Conservation (phyloP, 2,329 filamentous ascomycete species). For the Aspergillus calidoustus region DNA sequence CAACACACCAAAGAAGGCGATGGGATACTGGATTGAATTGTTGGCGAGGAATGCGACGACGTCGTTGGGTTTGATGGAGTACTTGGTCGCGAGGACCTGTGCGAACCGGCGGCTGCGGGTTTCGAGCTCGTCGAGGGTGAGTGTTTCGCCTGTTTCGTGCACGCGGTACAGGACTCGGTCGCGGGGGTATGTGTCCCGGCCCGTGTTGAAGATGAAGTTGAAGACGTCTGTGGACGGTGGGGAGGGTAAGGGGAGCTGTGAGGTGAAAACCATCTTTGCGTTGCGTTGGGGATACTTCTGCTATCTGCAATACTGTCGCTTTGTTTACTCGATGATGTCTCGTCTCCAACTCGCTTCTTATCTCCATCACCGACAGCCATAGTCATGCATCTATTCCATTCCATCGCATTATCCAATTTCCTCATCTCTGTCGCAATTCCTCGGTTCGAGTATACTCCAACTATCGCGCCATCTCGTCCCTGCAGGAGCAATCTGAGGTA, state of each 20-base stretch:
- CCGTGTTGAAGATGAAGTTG: constrained; percentile 21
- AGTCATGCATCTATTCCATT: neutral
- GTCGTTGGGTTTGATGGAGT: constrained; percentile 15
- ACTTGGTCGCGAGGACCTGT: constrained; percentile 9
- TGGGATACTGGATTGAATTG: constrained; percentile 29
- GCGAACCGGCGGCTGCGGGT: constrained; percentile 18
- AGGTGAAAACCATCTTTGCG: constrained; percentile 20
- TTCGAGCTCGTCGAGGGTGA: constrained; percentile 15
- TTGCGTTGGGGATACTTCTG: neutral
- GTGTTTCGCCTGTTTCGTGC: constrained; percentile 16
- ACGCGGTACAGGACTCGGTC: constrained; percentile 16
- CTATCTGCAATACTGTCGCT: neutral
- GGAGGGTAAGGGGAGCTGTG: constrained; percentile 5
- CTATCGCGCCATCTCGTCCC: neutral
- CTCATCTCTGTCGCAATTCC: neutral
- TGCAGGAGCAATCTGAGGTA: neutral
- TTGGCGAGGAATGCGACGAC: constrained; percentile 17
- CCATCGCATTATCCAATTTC: neutral
- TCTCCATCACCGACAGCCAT: too few relatives aligned
- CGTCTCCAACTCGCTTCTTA: too few relatives aligned
- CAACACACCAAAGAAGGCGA: constrained; percentile 29
- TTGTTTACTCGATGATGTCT: too few relatives aligned
- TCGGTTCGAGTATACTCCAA: neutral
- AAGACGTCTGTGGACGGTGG: constrained; percentile 17
- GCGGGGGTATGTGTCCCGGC: constrained; percentile 12